These are phyloP conservation scores for Sphaerobolus stellatus DNA, from an alignment of 1,284 basidiomycete genomes.

Conservation along the genomic window DNA sequence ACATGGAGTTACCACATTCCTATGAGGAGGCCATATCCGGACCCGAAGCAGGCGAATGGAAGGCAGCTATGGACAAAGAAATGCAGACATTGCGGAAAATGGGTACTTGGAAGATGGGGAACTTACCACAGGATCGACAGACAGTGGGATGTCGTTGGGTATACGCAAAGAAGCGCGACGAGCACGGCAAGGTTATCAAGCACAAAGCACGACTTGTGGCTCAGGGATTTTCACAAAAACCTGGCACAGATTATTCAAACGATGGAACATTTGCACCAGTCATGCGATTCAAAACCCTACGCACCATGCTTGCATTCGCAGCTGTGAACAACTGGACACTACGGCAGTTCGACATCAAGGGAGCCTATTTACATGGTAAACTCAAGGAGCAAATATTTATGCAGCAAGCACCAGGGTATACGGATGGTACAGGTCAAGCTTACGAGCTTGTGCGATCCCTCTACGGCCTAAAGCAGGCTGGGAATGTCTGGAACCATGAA, in stretches of 20 bases:
- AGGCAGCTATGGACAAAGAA: not conserved
- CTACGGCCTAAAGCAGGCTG: constrained; percentile 14
- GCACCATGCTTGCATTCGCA: constrained; percentile 21
- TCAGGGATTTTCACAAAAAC: constrained; percentile 25
- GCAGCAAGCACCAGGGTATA: constrained; percentile 13
- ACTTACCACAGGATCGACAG: not conserved
- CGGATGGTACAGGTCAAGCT: constrained; percentile 26
- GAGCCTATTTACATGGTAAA: constrained; percentile 22
- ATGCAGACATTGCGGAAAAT: too few relatives aligned
- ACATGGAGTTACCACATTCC: not conserved
- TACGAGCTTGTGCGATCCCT: constrained; percentile 15
- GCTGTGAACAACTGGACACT: constrained; percentile 19
- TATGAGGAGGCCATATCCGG: not conserved
- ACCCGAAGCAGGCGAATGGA: not conserved
- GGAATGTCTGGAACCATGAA: constrained; percentile 14
- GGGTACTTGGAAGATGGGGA: not conserved
- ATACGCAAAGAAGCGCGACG: constrained; percentile 18
- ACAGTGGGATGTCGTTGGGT: constrained; percentile 14
- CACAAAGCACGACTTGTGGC: constrained; percentile 24
- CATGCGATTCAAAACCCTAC: constrained; percentile 14
- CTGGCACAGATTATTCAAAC: constrained; percentile 35
- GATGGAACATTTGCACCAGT: constrained; percentile 26
- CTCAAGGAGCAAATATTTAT: constrained; percentile 16
- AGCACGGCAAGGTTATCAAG: constrained; percentile 16
- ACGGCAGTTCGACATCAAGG: constrained; percentile 27